Evolutionary conservation across 75 land plant genomes (phyloP).

Genomic region (Isoetes taiwanensis): DNA sequence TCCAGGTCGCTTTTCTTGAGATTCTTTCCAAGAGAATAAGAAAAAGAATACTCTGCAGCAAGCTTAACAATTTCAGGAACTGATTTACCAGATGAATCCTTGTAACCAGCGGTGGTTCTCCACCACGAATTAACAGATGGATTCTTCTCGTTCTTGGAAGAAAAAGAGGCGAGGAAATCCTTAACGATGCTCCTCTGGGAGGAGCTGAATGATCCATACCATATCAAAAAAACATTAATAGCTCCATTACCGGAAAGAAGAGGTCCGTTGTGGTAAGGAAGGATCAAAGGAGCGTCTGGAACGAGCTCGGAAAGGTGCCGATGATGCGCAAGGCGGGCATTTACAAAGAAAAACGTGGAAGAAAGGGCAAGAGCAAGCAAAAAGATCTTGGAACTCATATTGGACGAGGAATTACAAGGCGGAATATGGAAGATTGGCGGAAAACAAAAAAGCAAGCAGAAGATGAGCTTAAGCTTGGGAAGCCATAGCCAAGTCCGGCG

Average conservation of each 20-base stretch:
- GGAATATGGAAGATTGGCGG: too few species aligned
- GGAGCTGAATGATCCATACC: slow-evolving; percentile 64
- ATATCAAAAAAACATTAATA: slow-evolving; percentile 46
- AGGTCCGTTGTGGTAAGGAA: slow-evolving; percentile 57
- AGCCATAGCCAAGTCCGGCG: too few species aligned
- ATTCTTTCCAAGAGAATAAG: slow-evolving; percentile 42
- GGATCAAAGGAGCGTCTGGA: slow-evolving; percentile 22
- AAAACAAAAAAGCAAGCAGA: too few species aligned
- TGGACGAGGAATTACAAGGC: too few species aligned
- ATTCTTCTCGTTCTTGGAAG: not conserved
- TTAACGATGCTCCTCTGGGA: slow-evolving; percentile 39
- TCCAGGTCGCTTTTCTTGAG: slow-evolving; percentile 15
- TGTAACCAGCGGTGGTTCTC: slow-evolving; percentile 44
- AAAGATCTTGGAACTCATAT: too few species aligned
- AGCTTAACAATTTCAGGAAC: slow-evolving; percentile 12
- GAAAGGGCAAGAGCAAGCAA: too few species aligned
- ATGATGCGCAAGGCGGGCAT: too few species aligned
- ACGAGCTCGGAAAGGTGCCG: too few species aligned
- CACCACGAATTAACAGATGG: slow-evolving; percentile 52
- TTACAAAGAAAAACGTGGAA: too few species aligned
- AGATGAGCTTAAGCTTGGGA: too few species aligned
- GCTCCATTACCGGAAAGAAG: slow-evolving; percentile 37
- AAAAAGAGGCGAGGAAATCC: slow-evolving; percentile 55
- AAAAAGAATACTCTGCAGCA: slow-evolving; percentile 25
- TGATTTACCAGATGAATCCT: slow-evolving; percentile 8